Evolutionary conservation across 345 rosid genomes (phyloP), one percentile per base, ranked within the genome.

Genomic region (Tarenaya hassleriana): DNA sequence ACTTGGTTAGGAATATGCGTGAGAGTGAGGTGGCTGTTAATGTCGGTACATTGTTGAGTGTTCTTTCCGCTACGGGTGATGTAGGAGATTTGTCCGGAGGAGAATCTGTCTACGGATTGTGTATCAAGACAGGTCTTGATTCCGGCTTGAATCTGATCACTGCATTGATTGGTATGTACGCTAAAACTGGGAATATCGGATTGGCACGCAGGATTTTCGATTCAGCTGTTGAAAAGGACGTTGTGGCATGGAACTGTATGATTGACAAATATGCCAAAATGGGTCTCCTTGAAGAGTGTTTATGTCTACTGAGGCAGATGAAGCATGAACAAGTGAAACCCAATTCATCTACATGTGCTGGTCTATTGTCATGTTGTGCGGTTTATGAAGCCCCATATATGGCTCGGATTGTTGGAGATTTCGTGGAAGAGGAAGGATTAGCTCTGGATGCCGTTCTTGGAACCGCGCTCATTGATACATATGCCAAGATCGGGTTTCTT

Each of bases 221-320:
- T 52, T 71, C 38, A 14, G 55, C 67, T 47, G 54, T n/a, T 12
- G 52, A 29, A 44, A 81, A 73, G 59, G 88, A 84, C 35, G 74
- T 75, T 47, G 60, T 80, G 31, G 34, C 62, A 16, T 84, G 88
- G 88, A 81, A 81, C 60, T 84, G 81, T 68, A 74, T 81, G 80
- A 76, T 81, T 43, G 76, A 81, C 21, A 70, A 58, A 60, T 76
- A 73, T 58, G 85, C 88, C 11, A 77, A 73, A 65, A 41, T 19
- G 47, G 81, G 85, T 41, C 52, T 69, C 43, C 55, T 78, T 38
- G 77, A 75, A 50, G 78, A 81, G 48, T 73, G 74, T 24, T 14
- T 81, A 42, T 60, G 71, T 66, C 61, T 84, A 17, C 60, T 84
- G 10, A 63, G 63, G 70, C 63, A 62, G 54, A 76, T 84, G 85